These are phyloP conservation scores for Pythium oligandrum DNA, from an alignment of 352 stramenopile genomes.

Conservation along the genomic window DNA sequence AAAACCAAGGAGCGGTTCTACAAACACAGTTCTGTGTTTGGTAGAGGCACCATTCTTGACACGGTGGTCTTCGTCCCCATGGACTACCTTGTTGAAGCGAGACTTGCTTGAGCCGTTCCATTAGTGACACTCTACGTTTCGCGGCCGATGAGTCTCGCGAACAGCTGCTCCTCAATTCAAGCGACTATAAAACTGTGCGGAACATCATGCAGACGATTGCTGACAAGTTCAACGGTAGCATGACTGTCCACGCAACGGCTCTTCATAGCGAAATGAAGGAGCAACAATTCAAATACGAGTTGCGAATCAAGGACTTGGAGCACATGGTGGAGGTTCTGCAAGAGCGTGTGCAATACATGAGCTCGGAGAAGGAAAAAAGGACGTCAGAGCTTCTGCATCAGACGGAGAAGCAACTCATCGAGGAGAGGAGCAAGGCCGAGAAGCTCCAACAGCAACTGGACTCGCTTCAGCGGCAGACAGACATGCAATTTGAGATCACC, in stretches of 20 bases:
- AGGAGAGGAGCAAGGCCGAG: too few species aligned
- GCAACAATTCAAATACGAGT: too few species aligned
- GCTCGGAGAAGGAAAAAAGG: too few species aligned
- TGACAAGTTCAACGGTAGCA: constrained; percentile 2
- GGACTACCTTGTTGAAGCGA: constrained; percentile 8
- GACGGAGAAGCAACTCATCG: too few species aligned
- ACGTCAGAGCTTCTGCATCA: too few species aligned
- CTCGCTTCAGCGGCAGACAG: too few species aligned
- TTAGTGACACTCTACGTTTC: constrained; percentile 5
- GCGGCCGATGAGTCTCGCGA: constrained; percentile 2
- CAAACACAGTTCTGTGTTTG: constrained; percentile 6
- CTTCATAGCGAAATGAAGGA: constrained; percentile 4
- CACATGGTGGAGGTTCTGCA: too few species aligned
- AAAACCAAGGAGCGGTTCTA: constrained; percentile 7
- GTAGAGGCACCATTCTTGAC: constrained; percentile 3
- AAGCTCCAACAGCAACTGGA: too few species aligned
- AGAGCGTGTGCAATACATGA: too few species aligned
- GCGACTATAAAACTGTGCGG: constrained; percentile 1
- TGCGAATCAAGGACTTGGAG: too few species aligned
- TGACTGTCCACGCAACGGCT: too few species aligned
- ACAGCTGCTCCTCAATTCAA: constrained; percentile 1
- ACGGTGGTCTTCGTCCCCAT: constrained; percentile 5
- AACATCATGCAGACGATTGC: constrained; percentile 11
- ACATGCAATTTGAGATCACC: too few species aligned
- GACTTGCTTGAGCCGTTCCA: background rate